Base-by-base conservation (phyloP, 164 flowering plant genomes). In the Amborella trichopoda region DNA sequence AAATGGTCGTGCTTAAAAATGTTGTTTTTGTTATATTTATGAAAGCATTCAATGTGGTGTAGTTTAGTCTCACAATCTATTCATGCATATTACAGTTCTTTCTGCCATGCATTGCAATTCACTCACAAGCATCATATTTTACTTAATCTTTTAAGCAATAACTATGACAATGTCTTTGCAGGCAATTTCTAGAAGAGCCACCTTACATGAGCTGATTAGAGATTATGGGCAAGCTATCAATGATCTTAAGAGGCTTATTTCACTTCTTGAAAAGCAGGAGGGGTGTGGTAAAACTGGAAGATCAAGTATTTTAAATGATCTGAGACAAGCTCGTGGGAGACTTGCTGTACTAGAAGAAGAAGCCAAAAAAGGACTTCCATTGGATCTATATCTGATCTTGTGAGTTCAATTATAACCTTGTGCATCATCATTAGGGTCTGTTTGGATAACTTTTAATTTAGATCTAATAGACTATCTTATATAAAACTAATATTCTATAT, bases 131-230 rank as follows among this genome's bases (percentile, higher is more conserved):
- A 34, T 16, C 33, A 13, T 17, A 16, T 16, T 18, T 2, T 24
- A 25, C 9, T n/a, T 40, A 6, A 24, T 17, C 32, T 37, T 47
- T n/a, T 23, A 21, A 28, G 10, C n/a, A 26, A 28, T 56, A 48
- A 33, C 25, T 41, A 3, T 11, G 18, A 21, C 34, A 53, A n/a
- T 36, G 26, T 33, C 27, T 65, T 25, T 52, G 43, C 79, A 91
- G 99, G 99, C 96, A 54, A 59, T 91, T 64, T 87, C 84, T 44
- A 77, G 96, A 66, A 74, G 96, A 65, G 88, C 95, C 28, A 72
- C 83, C 23, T 71, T 91, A 53, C 75, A 80, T 69, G 99, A 80
- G 70, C 68, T 69, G 76, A 82, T 91, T 33, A 73, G 95, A 66
- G 94, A 91, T 49, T 84, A 84, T 58, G 68, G 66, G 43, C 95